These are phyloP conservation scores for Aquilaria sinensis DNA, from an alignment of 345 rosid genomes.

Conservation along the genomic window DNA sequence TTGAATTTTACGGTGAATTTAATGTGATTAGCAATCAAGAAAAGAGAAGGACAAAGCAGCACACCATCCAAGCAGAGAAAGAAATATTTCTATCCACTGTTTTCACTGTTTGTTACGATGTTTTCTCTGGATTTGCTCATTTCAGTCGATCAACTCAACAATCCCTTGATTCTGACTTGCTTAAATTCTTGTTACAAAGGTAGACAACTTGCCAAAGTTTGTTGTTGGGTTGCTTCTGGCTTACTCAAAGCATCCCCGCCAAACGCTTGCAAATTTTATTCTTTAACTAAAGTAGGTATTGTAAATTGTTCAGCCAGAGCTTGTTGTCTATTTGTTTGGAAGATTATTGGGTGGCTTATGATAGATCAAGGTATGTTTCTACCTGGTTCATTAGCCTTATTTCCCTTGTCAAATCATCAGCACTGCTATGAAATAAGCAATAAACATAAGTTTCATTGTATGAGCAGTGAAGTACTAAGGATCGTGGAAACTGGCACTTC, in stretches of 20 bases:
- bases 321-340: constrained; percentile 48
- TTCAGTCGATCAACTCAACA: constrained; percentile 50
- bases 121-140: constrained; percentile 68
- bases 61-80: constrained; percentile 56
- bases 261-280: background rate
- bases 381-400: too few relatives aligned
- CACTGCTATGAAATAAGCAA: background rate
- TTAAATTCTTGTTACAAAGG: constrained; percentile 56
- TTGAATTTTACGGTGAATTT: constrained; percentile 43
- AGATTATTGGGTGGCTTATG: constrained; percentile 61
- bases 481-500: constrained; percentile 24
- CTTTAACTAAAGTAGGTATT: background rate
- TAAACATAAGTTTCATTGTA: constrained; percentile 6
- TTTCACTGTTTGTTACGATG: constrained; percentile 62
- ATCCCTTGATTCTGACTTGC: constrained; percentile 40
- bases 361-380: constrained; percentile 39
- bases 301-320: constrained; percentile 43
- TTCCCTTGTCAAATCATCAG: background rate
- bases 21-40: constrained; percentile 22
- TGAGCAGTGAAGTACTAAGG: constrained; percentile 30
- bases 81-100: constrained; percentile 53
- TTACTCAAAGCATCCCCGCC: background rate
- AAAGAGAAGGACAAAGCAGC: constrained; percentile 44
- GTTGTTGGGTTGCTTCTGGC: background rate
- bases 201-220: constrained; percentile 13